Evolutionary conservation across 306 rosid species (phyloP), one percentile per base, ranked within the genome.

Genomic region (Hylodesmum podocarpum): DNA sequence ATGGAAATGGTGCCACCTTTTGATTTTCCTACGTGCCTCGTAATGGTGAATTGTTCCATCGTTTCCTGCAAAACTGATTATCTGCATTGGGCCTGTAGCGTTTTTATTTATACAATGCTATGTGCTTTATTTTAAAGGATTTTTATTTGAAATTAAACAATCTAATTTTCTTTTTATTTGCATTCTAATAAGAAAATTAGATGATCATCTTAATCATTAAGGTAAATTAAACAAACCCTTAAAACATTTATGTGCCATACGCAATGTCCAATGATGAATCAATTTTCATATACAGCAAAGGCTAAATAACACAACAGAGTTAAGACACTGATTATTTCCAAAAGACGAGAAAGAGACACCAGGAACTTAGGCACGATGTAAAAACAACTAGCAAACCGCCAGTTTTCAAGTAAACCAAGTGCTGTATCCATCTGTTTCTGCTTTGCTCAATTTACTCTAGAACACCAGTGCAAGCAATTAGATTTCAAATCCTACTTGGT

Each of bases 401-500:
- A 76, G 82, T 73, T 86, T 81, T 70, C 33, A 19, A 33, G 14
- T 41, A 75, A 79, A 71, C 85, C 36, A 64, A 54, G 72, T 84
- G 73, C 88, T 6, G 0, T 19, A 1, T 3, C 25, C 16, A 8
- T 6, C 8, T 18, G 0, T 36, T 70, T 28, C 34, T 57, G 41
- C 13, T 58, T 18, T 34, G 57, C 24, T 1, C 39, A 6, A 28
- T 72, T 72, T 57, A 27, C 43, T 10, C 21, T 11, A 24, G 22
- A 39, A 73, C 33, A 8, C 34, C 54, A 11, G n/a, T 1, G 0
- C 53, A 36, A 51, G 19, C 49, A 71, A 68, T 8, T 0, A 31
- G 4, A 70, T 70, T 49, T 49, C 46, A 70, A 49, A 36, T 50
- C 21, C 34, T 50, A 51, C 24, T 44, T 46, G 3, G 6, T 46